Conservation (phyloP, 495 filamentous ascomycete genomes). For the Lasiosphaeria hispida region DNA sequence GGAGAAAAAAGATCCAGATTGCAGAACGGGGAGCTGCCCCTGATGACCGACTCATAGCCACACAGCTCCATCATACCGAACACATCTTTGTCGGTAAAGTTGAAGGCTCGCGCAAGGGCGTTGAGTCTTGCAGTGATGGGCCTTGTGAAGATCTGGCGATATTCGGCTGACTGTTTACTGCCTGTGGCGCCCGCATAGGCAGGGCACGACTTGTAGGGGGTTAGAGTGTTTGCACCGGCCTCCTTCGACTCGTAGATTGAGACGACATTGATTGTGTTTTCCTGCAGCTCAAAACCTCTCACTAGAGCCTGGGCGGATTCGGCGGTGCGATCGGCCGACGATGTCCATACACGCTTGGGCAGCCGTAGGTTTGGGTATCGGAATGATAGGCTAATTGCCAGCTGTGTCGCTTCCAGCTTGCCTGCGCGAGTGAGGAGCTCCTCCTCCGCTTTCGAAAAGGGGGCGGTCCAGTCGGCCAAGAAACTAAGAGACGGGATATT, state of each 20-base stretch:
- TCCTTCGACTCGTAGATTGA: conserved; percentile 37
- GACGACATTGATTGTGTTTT: conserved; percentile 41
- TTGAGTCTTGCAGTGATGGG: conserved; percentile 46
- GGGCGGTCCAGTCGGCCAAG: conserved; percentile 39
- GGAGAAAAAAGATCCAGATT: conserved; percentile 43
- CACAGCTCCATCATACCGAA: conserved; percentile 51
- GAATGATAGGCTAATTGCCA: conserved; percentile 40
- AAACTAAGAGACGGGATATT: conserved; percentile 40
- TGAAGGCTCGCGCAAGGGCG: conserved; percentile 40
- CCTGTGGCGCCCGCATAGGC: conserved; percentile 47
- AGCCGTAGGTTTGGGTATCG: conserved; percentile 42
- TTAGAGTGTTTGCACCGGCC: conserved; percentile 46
- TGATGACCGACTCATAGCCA: conserved; percentile 50
- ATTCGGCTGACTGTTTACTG: conserved; percentile 39
- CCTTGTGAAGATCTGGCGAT: conserved; percentile 41
- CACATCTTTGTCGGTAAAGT: conserved; percentile 47
- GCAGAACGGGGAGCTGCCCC: conserved; percentile 48
- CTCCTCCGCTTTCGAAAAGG: conserved; percentile 43
- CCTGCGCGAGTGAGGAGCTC: conserved; percentile 45
- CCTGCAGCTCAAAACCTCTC: conserved; percentile 41
- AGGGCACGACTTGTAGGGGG: conserved; percentile 48
- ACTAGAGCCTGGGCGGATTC: conserved; percentile 45
- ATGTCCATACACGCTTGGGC: conserved; percentile 47
- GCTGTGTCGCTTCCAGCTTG: conserved; percentile 41
- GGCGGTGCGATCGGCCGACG: conserved; percentile 46